Evolutionary conservation across 176 grass and related monocot species (phyloP).

Genomic region (Hsuehochloa calcarea): DNA sequence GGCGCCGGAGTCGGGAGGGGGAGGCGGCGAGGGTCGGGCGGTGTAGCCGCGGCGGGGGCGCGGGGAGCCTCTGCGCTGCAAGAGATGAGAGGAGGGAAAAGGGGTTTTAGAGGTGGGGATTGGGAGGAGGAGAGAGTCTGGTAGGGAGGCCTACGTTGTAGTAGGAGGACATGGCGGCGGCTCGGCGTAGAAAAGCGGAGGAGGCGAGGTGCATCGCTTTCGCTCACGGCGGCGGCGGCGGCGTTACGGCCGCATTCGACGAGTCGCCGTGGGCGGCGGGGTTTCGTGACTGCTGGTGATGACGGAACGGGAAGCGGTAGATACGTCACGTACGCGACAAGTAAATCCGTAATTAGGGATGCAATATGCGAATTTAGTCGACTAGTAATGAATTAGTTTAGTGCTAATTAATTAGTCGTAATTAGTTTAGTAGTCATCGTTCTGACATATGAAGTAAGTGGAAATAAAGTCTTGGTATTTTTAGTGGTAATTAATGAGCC

Average conservation of each 20-base stretch:
- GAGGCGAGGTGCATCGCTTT: slow-evolving; percentile 37
- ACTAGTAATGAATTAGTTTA: too few relatives aligned
- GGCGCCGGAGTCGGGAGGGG: neutral
- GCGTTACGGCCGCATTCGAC: slow-evolving; percentile 26
- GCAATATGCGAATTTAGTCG: too few relatives aligned
- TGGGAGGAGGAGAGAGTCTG: neutral
- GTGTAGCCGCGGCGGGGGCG: slow-evolving; percentile 24
- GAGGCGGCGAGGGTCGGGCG: slow-evolving; percentile 18
- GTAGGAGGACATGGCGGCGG: slow-evolving; percentile 43
- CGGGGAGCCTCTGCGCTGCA: slow-evolving; percentile 46
- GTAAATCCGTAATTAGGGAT: neutral
- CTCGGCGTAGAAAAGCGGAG: slow-evolving; percentile 25
- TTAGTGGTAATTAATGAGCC: too few relatives aligned
- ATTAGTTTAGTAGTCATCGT: too few relatives aligned
- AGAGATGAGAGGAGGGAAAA: neutral
- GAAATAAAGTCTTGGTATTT: too few relatives aligned
- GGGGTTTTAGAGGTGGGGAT: slow-evolving; percentile 28
- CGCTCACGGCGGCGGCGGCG: neutral
- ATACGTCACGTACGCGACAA: too few relatives aligned
- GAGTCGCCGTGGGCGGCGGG: slow-evolving; percentile 10
- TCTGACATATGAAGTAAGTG: too few relatives aligned
- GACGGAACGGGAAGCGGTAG: neutral
- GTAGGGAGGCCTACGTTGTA: slow-evolving; percentile 30
- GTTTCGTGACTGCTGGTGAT: neutral
- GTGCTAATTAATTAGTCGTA: too few relatives aligned